These are phyloP conservation scores for Colletotrichum lupini DNA, from an alignment of 2,329 filamentous ascomycete species.

Conservation along the genomic window DNA sequence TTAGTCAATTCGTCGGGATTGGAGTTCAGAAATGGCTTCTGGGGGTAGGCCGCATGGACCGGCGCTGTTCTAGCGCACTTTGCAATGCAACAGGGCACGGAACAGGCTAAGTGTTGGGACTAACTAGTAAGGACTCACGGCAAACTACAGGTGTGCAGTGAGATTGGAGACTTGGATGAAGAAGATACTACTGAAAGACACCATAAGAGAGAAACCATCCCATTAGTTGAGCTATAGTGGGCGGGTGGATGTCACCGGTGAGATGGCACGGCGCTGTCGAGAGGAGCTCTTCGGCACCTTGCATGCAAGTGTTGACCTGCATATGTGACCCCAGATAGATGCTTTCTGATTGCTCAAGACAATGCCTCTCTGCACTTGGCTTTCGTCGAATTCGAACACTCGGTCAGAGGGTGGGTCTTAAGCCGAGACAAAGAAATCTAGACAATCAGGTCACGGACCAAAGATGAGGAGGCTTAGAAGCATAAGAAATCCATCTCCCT, in stretches of 20 bases:
- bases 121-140: background rate
- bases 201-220: background rate
- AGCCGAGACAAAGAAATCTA: background rate
- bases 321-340: background rate
- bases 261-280: background rate
- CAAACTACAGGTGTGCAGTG: background rate
- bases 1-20: background rate
- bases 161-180: background rate
- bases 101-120: slow-evolving; percentile 14
- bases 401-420: background rate
- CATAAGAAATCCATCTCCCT: background rate
- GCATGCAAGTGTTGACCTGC: slow-evolving; percentile 4
- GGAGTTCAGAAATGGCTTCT: background rate
- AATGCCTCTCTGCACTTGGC: background rate
- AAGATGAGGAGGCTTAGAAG: background rate
- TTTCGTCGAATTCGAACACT: background rate
- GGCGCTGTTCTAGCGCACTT: slow-evolving; percentile 13
- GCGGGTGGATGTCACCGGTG: slow-evolving; percentile 15
- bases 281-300: background rate
- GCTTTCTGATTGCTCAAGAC: background rate
- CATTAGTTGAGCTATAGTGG: background rate
- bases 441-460: background rate
- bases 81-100: slow-evolving; percentile 5
- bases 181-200: background rate
- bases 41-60: background rate